Conservation (phyloP, 352 stramenopile genomes). For the Globisporangium alternatum region DNA sequence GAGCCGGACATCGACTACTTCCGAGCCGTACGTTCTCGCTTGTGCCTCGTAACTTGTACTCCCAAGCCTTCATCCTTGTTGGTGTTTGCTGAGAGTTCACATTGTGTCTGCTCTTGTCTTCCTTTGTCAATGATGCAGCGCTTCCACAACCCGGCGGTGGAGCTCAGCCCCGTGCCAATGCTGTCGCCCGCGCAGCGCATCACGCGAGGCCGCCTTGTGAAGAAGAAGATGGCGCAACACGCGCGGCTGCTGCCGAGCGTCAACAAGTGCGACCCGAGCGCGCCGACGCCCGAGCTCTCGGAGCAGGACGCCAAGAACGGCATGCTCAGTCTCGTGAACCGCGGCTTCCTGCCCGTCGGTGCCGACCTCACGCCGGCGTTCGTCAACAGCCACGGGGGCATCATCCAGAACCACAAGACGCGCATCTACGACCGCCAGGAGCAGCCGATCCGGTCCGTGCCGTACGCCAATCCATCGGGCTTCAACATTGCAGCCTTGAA, state of each 20-base stretch:
- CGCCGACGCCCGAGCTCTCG: slow-evolving; percentile 43
- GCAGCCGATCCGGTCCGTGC: slow-evolving; percentile 37
- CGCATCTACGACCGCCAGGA: slow-evolving; percentile 61
- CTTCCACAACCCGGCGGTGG: slow-evolving; percentile 37
- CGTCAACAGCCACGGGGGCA: slow-evolving; percentile 34
- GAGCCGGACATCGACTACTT: slow-evolving; percentile 45
- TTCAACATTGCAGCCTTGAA: slow-evolving; percentile 80
- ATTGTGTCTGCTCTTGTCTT: not conserved
- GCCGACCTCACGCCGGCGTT: slow-evolving; percentile 71
- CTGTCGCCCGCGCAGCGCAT: slow-evolving; percentile 21
- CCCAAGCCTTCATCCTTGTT: not conserved
- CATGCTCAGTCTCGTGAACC: slow-evolving; percentile 66
- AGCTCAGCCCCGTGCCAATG: slow-evolving; percentile 16
- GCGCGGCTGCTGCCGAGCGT: slow-evolving; percentile 65
- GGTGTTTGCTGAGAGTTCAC: not conserved
- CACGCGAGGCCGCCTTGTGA: slow-evolving; percentile 37
- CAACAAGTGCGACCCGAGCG: slow-evolving; percentile 61
- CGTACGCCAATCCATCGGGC: slow-evolving; percentile 60
- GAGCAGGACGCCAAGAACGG: slow-evolving; percentile 60
- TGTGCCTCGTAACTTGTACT: not conserved
- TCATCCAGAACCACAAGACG: slow-evolving; percentile 51
- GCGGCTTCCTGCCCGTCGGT: slow-evolving; percentile 59
- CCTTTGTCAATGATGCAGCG: slow-evolving; percentile 19
- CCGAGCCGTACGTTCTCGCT: slow-evolving; percentile 27
- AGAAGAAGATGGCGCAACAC: slow-evolving; percentile 56